These are phyloP conservation scores for Tulasnella sp. DNA, from an alignment of 768 basidiomycete species.

Conservation along the genomic window DNA sequence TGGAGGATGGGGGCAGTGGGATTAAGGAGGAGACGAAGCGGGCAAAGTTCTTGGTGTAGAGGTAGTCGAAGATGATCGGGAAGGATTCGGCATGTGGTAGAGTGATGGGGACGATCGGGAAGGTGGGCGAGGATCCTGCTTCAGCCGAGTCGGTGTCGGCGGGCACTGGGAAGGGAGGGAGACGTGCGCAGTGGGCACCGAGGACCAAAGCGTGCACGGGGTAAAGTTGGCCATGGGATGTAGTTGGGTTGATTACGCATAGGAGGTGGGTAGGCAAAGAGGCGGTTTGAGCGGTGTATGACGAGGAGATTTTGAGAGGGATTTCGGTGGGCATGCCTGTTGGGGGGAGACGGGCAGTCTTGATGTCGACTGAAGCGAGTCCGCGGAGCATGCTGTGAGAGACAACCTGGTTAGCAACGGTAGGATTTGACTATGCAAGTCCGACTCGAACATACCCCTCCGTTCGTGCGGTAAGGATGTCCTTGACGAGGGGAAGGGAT, in stretches of 20 bases:
- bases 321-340: slow-evolving; percentile 43
- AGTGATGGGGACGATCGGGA: slow-evolving; percentile 66
- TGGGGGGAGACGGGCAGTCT: slow-evolving; percentile 48
- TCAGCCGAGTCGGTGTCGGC: slow-evolving; percentile 50
- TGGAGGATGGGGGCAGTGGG: slow-evolving; percentile 44
- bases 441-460: slow-evolving; percentile 47
- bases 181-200: slow-evolving; percentile 66
- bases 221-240: slow-evolving; percentile 49
- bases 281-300: slow-evolving; percentile 44
- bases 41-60: slow-evolving; percentile 65
- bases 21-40: slow-evolving; percentile 57
- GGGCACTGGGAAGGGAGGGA: slow-evolving; percentile 61
- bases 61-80: slow-evolving; percentile 60
- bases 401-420: slow-evolving; percentile 19
- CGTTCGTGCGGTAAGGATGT: slow-evolving; percentile 53
- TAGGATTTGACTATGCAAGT: background rate
- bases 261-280: slow-evolving; percentile 48
- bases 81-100: slow-evolving; percentile 68
- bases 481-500: slow-evolving; percentile 67
- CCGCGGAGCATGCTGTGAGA: slow-evolving; percentile 36
- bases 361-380: slow-evolving; percentile 39
- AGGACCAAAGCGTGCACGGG: slow-evolving; percentile 73
- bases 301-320: slow-evolving; percentile 52
- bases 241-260: slow-evolving; percentile 42
- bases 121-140: slow-evolving; percentile 46